Evolutionary conservation across 768 basidiomycete species (phyloP), one percentile per base, ranked within the genome.

Genomic region (Pisolithus microcarpus): DNA sequence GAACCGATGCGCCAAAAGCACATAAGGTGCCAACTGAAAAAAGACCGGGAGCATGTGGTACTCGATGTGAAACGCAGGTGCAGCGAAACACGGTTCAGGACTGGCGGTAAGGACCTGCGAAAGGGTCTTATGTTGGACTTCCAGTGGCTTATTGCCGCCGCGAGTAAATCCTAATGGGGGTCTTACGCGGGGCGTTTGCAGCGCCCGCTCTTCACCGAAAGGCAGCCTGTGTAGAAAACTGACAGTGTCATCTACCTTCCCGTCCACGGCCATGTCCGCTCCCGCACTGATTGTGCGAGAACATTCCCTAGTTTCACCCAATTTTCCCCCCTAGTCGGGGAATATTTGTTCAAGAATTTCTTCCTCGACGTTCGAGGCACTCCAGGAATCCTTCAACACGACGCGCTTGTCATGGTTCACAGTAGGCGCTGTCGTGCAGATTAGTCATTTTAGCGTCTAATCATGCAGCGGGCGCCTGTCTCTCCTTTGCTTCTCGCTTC

Each of bases 331-430:
- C 30, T 47, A n/a, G 34, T 52, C 51, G 6, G 36, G 2, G 8
- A 52, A 24, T 11, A 52, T 47, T 13, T 40, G 19, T n/a, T 40
- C 13, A 2, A 30, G 34, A 18, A 47, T 52, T 26, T 28, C 24
- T 40, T 40, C 28, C 28, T 52, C 45, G 15, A 24, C 26, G 7
- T 19, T 13, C 10, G 18, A 38, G 24, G 46, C 45, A 23, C 51
- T 31, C 51, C 45, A 47, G 4, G 51, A 36, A 24, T 52, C 51
- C 38, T 52, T 52, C 36, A 52, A 18, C 21, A 42, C 51, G 23
- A 46, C 34, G 43, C 15, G 18, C n/a, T 40, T 11, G 21, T 10
- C 5, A 18, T 24, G 23, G 23, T 24, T 24, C 23, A 24, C 23
- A 2, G 23, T 5, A 24, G 23, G 5, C 23, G 23, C 23, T 24